Percentiles rank a stretch among this genome's conserved stretches.
These are phyloP conservation scores for Podospora pseudoanserina DNA, from an alignment of 495 filamentous ascomycete genomes.

Conservation along the genomic window DNA sequence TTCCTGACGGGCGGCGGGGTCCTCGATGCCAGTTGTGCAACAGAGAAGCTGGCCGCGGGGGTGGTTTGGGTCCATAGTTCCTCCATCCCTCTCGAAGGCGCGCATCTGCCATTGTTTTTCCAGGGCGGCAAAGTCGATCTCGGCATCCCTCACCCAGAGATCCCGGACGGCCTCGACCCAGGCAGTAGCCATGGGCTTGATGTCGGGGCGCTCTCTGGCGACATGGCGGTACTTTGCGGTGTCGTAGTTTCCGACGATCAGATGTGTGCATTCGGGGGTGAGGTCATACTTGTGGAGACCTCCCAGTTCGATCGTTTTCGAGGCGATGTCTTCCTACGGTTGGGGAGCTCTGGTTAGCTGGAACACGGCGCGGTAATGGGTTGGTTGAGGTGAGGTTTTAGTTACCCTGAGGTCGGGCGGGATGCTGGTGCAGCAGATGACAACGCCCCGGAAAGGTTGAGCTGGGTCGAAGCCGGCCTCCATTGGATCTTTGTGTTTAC, in stretches of 20 bases:
- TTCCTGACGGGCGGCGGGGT: constrained; percentile 63
- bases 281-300: constrained; percentile 82
- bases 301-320: constrained; percentile 75
- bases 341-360: not conserved
- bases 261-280: constrained; percentile 93
- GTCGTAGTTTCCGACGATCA: constrained; percentile 81
- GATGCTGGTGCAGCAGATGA: constrained; percentile 91
- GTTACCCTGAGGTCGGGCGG: constrained; percentile 75
- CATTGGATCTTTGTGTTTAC: not conserved
- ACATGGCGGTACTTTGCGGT: constrained; percentile 95
- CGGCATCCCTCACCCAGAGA: constrained; percentile 76
- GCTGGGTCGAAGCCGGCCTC: constrained; percentile 38
- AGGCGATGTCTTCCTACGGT: constrained; percentile 62
- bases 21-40: constrained; percentile 87
- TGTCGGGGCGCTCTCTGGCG: constrained; percentile 79
- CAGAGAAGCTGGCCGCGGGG: constrained; percentile 57
- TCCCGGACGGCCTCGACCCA: constrained; percentile 83
- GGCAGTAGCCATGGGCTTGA: constrained; percentile 69
- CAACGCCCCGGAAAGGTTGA: constrained; percentile 72
- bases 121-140: constrained; percentile 68
- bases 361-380: not conserved
- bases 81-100: constrained; percentile 41
- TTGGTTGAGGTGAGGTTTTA: not conserved
- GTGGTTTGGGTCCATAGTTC: constrained; percentile 25
- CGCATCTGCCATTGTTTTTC: constrained; percentile 42